Evolutionary conservation across 176 grass and related monocot genomes (phyloP).

Genomic region (Themeda triandra): DNA sequence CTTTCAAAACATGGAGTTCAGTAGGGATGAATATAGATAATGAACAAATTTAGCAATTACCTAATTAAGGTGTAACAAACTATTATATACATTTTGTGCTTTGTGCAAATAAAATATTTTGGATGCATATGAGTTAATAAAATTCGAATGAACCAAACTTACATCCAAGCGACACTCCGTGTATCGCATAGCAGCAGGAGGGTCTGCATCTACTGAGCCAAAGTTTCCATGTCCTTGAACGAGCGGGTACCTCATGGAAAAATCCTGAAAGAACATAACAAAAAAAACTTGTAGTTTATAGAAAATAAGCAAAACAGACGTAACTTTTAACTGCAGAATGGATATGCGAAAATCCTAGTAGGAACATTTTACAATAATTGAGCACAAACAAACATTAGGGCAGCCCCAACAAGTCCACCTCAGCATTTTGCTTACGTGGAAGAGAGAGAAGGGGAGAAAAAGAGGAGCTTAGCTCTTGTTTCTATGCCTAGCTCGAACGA

Average conservation of each 20-base stretch:
- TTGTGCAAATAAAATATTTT: not conserved
- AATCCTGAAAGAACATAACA: constrained; percentile 59
- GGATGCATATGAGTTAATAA: constrained; percentile 7
- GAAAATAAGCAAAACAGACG: constrained; percentile 10
- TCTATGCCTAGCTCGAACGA: not conserved
- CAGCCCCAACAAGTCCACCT: not conserved
- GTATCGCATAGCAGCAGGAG: constrained; percentile 96
- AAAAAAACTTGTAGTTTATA: constrained; percentile 17
- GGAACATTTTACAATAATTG: not conserved
- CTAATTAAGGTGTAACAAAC: not conserved
- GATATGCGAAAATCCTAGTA: not conserved
- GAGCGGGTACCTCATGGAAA: constrained; percentile 84
- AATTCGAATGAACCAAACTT: constrained; percentile 42
- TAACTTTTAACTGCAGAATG: not conserved
- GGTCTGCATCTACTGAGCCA: constrained; percentile 95
- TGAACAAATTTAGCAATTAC: not conserved
- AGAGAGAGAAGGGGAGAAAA: not conserved
- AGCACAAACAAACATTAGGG: not conserved
- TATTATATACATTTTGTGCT: not conserved
- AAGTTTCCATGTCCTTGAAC: constrained; percentile 98
- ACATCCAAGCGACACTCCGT: constrained; percentile 98
- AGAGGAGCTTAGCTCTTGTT: not conserved
- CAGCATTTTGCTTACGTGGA: not conserved
- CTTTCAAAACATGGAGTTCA: not conserved
- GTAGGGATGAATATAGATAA: not conserved